Percentiles rank a stretch among this genome's conserved stretches.
These are phyloP conservation scores for Trebouxia sp. DNA, from an alignment of 139 green algal species.

Conservation along the genomic window DNA sequence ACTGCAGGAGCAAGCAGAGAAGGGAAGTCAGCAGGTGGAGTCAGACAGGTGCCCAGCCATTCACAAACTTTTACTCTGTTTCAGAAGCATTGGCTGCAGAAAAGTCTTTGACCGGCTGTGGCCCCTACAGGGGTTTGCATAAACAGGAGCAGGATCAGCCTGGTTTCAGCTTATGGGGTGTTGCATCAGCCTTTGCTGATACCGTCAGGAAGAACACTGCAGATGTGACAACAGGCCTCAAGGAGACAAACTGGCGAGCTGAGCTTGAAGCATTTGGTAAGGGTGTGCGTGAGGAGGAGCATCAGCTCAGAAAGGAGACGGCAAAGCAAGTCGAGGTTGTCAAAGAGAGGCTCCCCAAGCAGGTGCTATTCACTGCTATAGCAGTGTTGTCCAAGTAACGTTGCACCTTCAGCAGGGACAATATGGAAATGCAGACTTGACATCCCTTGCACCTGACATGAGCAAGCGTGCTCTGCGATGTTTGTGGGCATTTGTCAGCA, in stretches of 20 bases:
- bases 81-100: too few species aligned
- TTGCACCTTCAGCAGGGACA: too few species aligned
- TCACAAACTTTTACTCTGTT: too few species aligned
- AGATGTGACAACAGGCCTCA: slow-evolving; percentile 65
- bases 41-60: background rate
- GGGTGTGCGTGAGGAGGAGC: slow-evolving; percentile 64
- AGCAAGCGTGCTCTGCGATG: too few species aligned
- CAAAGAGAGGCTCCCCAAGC: slow-evolving; percentile 45
- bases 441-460: too few species aligned
- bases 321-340: slow-evolving; percentile 41
- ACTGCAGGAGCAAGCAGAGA: background rate
- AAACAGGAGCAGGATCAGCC: background rate
- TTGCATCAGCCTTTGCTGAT: slow-evolving; percentile 58
- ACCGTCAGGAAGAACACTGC: slow-evolving; percentile 62
- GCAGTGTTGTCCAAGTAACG: too few species aligned
- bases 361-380: slow-evolving; percentile 27
- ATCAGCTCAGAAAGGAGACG: slow-evolving; percentile 39
- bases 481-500: too few species aligned
- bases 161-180: slow-evolving; percentile 61
- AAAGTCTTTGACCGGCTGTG: too few species aligned
- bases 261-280: slow-evolving; percentile 71
- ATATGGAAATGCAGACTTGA: too few species aligned
- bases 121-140: too few species aligned
- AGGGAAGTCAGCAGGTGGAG: background rate
- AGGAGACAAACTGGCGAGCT: slow-evolving; percentile 71